A percentile compares a stretch with the other conserved stretches of the same genome.
phyloP scores from a whole-genome alignment of 148 eudicot species.

The Camellia lanceoleosa region DNA sequence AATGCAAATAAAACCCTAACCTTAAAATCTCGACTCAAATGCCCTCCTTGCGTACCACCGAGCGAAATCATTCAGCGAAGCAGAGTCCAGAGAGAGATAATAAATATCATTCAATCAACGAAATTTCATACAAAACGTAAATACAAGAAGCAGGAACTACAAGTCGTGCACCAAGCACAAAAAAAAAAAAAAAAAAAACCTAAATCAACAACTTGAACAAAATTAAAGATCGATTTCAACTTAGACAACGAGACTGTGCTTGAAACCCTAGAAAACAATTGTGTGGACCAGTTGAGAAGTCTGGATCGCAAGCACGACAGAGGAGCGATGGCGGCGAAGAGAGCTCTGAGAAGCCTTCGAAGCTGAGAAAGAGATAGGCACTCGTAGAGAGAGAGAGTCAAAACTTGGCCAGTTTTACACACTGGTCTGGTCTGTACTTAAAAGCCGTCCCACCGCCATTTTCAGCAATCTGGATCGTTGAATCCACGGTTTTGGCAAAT shows the following conservation, averaged over 20 bases:
- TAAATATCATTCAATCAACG: not conserved
- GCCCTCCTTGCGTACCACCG: not conserved
- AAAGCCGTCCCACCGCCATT: not conserved
- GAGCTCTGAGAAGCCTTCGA: not conserved
- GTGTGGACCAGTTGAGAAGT: not conserved
- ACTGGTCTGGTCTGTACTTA: not conserved
- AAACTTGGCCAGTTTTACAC: not conserved
- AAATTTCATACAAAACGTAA: not conserved
- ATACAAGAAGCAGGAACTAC: not conserved
- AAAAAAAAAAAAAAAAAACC: not conserved
- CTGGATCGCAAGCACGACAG: not conserved
- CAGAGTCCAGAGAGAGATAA: not conserved
- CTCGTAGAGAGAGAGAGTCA: not conserved
- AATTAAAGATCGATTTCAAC: slow-evolving; percentile 9
- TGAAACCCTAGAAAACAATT: not conserved
- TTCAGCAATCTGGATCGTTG: not conserved
- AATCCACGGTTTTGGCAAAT: not conserved
- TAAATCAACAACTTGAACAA: not conserved
- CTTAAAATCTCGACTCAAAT: not conserved
- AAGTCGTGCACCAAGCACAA: not conserved
- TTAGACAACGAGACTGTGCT: not conserved
- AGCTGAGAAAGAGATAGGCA: not conserved
- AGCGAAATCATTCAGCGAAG: not conserved
- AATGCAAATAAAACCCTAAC: slow-evolving; percentile 11
- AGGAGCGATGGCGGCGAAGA: not conserved